These are phyloP conservation scores for Leishmania mexicana DNA, from an alignment of 208 protist species.

Conservation along the genomic window DNA sequence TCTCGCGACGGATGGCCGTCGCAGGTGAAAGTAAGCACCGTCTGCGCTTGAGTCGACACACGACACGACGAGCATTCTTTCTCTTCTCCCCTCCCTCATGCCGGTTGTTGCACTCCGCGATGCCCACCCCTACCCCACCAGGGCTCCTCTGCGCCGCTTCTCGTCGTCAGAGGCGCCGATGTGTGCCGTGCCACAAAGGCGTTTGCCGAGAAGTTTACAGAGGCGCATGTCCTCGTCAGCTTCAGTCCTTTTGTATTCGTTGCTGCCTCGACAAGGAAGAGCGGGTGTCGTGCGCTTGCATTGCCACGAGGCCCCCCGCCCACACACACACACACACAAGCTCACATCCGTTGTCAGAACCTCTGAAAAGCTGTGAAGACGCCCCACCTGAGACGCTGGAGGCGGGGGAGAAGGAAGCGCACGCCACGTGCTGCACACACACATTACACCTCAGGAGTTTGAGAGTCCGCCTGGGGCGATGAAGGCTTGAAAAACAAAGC, in stretches of 20 bases:
- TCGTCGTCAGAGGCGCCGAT: not conserved
- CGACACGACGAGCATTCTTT: not conserved
- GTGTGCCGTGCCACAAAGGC: not conserved
- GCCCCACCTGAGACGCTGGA: not conserved
- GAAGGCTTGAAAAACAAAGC: conserved; percentile 91
- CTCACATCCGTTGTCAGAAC: not conserved
- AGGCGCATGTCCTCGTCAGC: not conserved
- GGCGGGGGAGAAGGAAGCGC: not conserved
- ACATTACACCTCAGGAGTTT: conserved; percentile 17
- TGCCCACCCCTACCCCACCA: not conserved
- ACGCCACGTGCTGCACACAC: not conserved
- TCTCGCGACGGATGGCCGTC: not conserved
- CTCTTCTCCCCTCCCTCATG: not conserved
- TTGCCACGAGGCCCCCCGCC: not conserved
- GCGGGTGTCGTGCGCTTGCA: not conserved
- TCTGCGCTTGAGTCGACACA: not conserved
- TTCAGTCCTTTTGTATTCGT: not conserved
- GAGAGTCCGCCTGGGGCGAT: conserved; percentile 76
- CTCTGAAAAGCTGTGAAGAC: not conserved
- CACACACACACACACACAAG: not conserved
- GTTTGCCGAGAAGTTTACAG: not conserved
- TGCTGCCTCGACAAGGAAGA: not conserved
- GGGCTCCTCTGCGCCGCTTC: not conserved
- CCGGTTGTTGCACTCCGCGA: not conserved
- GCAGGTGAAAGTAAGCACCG: not conserved